A percentile compares a stretch with the other conserved stretches of the same genome.
These are phyloP conservation scores for Kernera saxatilis DNA, from an alignment of 345 rosid species.

Conservation along the genomic window DNA sequence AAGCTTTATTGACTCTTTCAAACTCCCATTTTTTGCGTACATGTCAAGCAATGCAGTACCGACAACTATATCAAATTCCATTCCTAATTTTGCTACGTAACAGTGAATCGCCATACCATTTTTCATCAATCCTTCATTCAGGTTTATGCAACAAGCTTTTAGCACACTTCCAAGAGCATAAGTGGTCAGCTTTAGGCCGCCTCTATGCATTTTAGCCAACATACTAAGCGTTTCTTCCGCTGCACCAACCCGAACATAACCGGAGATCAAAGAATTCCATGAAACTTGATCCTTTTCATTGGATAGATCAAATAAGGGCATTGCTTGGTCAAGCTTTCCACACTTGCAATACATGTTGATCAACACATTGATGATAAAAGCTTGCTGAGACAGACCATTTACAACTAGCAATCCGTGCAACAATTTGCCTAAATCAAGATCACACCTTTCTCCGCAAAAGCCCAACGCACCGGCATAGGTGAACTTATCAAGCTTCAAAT, in stretches of 20 bases:
- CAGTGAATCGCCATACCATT: constrained; percentile 45
- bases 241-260: constrained; percentile 37
- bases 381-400: constrained; percentile 28
- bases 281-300: constrained; percentile 37
- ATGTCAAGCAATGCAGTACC: constrained; percentile 49
- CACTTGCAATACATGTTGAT: constrained; percentile 49
- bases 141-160: constrained; percentile 37
- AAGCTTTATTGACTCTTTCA: constrained; percentile 30
- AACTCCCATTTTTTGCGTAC: constrained; percentile 42
- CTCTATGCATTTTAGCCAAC: constrained; percentile 40
- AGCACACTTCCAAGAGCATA: constrained; percentile 47
- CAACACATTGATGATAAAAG: constrained; percentile 32
- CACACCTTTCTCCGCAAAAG: constrained; percentile 37
- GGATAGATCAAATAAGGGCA: constrained; percentile 38
- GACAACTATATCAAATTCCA: constrained; percentile 40
- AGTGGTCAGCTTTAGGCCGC: constrained; percentile 30
- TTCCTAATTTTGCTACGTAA: constrained; percentile 35
- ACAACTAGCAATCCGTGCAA: constrained; percentile 42
- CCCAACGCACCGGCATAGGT: constrained; percentile 44
- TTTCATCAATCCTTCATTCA: constrained; percentile 13
- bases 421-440: constrained; percentile 35
- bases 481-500: constrained; percentile 42
- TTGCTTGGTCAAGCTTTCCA: constrained; percentile 37
- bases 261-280: constrained; percentile 54
- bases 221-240: constrained; percentile 32